phyloP scores from a whole-genome alignment of 768 basidiomycete genomes.

The Chiua virens region DNA sequence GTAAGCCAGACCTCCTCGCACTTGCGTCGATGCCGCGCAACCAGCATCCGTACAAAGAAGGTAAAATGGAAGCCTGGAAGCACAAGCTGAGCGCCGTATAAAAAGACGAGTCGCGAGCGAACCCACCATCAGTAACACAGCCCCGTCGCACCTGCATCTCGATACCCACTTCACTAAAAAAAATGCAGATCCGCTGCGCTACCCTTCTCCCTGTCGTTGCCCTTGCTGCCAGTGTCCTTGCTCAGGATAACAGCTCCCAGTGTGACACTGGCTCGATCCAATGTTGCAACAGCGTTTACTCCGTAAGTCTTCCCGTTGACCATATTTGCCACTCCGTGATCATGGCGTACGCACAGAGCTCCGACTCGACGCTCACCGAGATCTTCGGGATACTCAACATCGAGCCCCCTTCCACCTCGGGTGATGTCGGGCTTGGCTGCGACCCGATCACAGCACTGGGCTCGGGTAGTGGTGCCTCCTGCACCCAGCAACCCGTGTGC shows the following conservation, averaged over 20 bases:
- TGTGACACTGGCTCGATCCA: constrained; percentile 13
- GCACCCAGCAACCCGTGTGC: constrained; percentile 17
- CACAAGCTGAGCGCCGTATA: constrained; percentile 6
- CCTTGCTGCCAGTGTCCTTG: constrained; percentile 4
- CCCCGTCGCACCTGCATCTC: not conserved
- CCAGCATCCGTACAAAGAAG: not conserved
- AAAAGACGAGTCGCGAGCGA: not conserved
- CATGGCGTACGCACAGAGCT: not conserved
- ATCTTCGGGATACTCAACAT: constrained; percentile 1
- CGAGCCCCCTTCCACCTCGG: not conserved
- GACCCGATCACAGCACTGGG: not conserved
- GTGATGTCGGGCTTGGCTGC: constrained; percentile 10
- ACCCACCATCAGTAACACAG: not conserved
- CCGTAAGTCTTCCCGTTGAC: not conserved
- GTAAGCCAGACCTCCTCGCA: not conserved
- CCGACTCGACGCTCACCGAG: not conserved
- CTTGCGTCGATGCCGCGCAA: not conserved
- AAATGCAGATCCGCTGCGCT: constrained; percentile 10
- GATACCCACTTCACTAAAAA: not conserved
- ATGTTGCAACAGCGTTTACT: constrained; percentile 8
- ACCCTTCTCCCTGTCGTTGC: constrained; percentile 10
- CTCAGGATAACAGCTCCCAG: not conserved
- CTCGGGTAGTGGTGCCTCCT: not conserved
- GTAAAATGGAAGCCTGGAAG: too few species aligned
- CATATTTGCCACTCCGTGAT: not conserved